Evolutionary conservation across 768 basidiomycete genomes (phyloP).

Genomic region (Mycena capillaripes): DNA sequence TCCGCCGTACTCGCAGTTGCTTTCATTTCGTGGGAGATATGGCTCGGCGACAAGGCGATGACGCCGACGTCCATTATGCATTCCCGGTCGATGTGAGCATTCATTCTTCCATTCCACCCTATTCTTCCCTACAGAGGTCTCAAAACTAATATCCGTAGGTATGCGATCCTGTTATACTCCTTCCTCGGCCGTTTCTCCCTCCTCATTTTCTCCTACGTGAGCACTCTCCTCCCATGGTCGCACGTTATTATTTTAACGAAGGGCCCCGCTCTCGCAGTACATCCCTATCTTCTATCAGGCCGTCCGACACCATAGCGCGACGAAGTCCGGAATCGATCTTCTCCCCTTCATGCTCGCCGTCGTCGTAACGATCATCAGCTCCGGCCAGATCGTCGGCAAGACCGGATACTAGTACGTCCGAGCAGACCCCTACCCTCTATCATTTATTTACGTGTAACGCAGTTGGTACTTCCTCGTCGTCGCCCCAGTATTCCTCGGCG

Average conservation of each 20-base stretch:
- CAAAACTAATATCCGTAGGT: background rate
- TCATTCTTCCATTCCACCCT: background rate
- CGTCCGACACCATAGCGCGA: constrained; percentile 15
- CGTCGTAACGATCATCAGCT: constrained; percentile 17
- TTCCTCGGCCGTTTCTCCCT: background rate
- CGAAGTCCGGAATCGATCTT: constrained; percentile 21
- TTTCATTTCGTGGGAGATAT: constrained; percentile 18
- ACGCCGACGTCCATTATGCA: constrained; percentile 5
- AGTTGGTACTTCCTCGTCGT: constrained; percentile 20
- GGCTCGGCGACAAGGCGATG: constrained; percentile 20
- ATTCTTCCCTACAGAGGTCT: background rate
- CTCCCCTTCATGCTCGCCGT: background rate
- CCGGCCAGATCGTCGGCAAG: constrained; percentile 16
- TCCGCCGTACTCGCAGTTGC: constrained; percentile 16
- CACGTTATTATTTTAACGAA: background rate
- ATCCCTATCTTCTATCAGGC: constrained; percentile 38
- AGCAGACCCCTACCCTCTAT: background rate
- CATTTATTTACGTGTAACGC: background rate
- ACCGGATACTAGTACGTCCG: constrained; percentile 29
- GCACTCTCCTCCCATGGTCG: constrained; percentile 1
- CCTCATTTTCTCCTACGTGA: background rate
- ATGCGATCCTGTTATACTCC: constrained; percentile 8
- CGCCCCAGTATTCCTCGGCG: constrained; percentile 22
- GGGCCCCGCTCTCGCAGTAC: constrained; percentile 4
- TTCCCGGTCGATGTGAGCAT: background rate